Base-by-base conservation (phyloP, 2,329 filamentous ascomycete species). In the Pseudogymnoascus sp. region DNA sequence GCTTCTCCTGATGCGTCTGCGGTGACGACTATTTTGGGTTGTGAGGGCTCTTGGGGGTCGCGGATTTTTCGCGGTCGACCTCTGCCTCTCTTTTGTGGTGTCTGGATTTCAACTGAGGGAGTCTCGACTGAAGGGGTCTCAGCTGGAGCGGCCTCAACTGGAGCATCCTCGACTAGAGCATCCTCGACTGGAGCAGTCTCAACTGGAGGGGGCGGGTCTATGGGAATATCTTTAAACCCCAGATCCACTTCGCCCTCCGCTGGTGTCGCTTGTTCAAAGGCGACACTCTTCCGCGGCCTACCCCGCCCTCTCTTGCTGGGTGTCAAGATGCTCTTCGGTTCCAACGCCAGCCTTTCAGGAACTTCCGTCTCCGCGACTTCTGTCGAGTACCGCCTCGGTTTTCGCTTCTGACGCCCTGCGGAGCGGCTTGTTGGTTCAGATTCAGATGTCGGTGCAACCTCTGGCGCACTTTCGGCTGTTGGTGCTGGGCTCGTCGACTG, bases 291-390 rank as follows among this genome's bases (percentile, higher is more conserved):
- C 12, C 72, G 76, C 59, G 74, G 65, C 68, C 76, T 72, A 39
- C 70, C 71, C 7, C 63, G 65, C 45, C 69, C 73, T 63, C 76
- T 78, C 70, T 80, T 82, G 15, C 75, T 76, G 3, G 84, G 83
- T 2, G 81, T 80, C 42, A 86, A 69, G 61, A 86, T 87, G 6
- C 83, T 77, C 68, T 81, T 85, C 8, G 80, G 76, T 27, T 35
- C 59, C 33, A 48, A 12, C 27, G n/a, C 15, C 12, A 45, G 58
- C n/a, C 59, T 52, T 18, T 55, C 48, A 8, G 48, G 6, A 7
- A 18, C 36, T 39, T 39, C 36, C 36, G 36, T 55, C 12, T 39
- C n/a, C 6, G 36, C n/a, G 1, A 33, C 48, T 8, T 55, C 48
- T 6, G 48, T 33, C 48, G 48, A 55, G 33, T 42, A 33, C 36